A percentile compares a stretch with the other conserved stretches of the same genome.
Conservation (phyloP, 2,329 filamentous ascomycete species). For the Raffaelea deltoideospora region DNA sequence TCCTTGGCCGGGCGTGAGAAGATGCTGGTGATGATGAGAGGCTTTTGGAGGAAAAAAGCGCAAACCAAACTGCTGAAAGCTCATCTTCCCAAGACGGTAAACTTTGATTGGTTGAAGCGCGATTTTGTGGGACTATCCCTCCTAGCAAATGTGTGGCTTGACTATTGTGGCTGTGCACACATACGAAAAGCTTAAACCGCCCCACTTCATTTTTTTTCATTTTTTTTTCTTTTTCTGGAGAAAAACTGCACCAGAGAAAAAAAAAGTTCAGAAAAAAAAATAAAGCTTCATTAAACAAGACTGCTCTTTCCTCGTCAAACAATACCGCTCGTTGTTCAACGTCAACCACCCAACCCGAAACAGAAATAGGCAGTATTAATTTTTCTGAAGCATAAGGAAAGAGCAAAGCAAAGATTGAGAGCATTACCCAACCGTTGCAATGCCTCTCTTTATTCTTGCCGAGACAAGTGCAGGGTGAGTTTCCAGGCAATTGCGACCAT, state of each 20-base stretch:
- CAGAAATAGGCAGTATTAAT: too few relatives aligned
- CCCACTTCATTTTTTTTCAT: neutral
- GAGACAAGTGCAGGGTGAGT: constrained; percentile 75
- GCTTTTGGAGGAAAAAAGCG: constrained; percentile 7
- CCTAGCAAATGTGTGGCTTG: neutral
- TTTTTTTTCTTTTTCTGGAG: too few relatives aligned
- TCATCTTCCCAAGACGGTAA: too few relatives aligned
- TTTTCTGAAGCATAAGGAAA: too few relatives aligned
- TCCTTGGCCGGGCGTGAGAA: too few relatives aligned
- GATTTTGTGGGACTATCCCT: too few relatives aligned
- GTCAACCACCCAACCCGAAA: too few relatives aligned
- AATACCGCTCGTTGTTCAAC: too few relatives aligned
- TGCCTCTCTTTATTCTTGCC: constrained; percentile 85
- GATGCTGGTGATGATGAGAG: too few relatives aligned
- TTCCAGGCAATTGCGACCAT: constrained; percentile 1
- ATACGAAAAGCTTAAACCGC: neutral
- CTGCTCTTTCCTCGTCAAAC: constrained; percentile 5
- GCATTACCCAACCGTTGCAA: constrained; percentile 31
- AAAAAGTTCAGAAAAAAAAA: constrained; percentile 11
- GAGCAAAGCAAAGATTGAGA: neutral
- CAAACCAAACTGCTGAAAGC: neutral
- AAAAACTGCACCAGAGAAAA: constrained; percentile 2
- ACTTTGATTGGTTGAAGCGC: too few relatives aligned
- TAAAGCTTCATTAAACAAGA: neutral
- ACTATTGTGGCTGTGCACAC: too few relatives aligned